These are phyloP conservation scores for Vitis amurensis DNA, from an alignment of 164 flowering plant species.

Conservation along the genomic window DNA sequence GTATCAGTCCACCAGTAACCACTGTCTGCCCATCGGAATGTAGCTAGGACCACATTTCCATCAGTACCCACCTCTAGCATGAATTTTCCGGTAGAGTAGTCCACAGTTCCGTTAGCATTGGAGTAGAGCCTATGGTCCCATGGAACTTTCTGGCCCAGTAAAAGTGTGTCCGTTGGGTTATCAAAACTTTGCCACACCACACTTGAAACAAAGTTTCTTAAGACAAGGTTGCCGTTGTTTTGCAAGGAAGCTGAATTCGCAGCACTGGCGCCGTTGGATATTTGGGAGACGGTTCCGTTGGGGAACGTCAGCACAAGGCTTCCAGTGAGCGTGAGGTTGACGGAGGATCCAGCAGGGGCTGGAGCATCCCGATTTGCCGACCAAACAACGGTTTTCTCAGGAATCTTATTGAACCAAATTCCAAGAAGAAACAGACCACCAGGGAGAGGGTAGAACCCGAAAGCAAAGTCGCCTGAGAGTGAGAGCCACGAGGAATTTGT, in stretches of 20 bases:
- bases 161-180: slow-evolving; percentile 20
- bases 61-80: slow-evolving; percentile 18
- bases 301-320: slow-evolving; percentile 14
- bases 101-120: slow-evolving; percentile 10
- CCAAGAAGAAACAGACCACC: slow-evolving; percentile 22
- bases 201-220: not conserved
- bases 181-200: slow-evolving; percentile 22
- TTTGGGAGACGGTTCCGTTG: slow-evolving; percentile 4
- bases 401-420: slow-evolving; percentile 34
- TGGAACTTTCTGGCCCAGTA: slow-evolving; percentile 12
- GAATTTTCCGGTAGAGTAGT: slow-evolving; percentile 22
- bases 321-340: slow-evolving; percentile 12
- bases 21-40: slow-evolving; percentile 15
- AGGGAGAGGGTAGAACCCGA: slow-evolving; percentile 28
- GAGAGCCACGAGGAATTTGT: slow-evolving; percentile 28
- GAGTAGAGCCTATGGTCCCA: slow-evolving; percentile 15
- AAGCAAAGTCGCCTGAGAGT: slow-evolving; percentile 30
- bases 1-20: slow-evolving; percentile 14
- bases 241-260: slow-evolving; percentile 12
- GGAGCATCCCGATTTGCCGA: slow-evolving; percentile 31
- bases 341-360: slow-evolving; percentile 14
- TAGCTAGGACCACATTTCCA: slow-evolving; percentile 16
- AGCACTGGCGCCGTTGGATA: not conserved
- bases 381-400: slow-evolving; percentile 30
- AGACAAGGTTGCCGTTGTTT: slow-evolving; percentile 19